phyloP scores from a whole-genome alignment of 371 early-diverging fungal species.

The Haplosporangium sp. region DNA sequence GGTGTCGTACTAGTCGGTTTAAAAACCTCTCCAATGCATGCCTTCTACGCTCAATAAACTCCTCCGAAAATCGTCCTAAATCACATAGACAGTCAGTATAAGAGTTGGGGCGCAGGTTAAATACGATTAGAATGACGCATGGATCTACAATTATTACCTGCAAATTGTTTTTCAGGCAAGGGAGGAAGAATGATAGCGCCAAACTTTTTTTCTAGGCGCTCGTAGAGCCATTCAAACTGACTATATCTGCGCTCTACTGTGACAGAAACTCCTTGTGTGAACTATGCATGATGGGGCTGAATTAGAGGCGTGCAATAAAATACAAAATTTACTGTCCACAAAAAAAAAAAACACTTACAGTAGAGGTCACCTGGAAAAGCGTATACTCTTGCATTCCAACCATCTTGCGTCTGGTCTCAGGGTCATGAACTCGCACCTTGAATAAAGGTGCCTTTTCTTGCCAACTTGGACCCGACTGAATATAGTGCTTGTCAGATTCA shows the following conservation, averaged over 20 bases:
- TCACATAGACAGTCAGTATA: not conserved
- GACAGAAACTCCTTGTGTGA: constrained; percentile 54
- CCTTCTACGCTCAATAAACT: constrained; percentile 59
- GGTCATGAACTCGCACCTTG: constrained; percentile 56
- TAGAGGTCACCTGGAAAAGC: constrained; percentile 58
- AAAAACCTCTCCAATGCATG: constrained; percentile 58
- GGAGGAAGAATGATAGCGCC: constrained; percentile 57
- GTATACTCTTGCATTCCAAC: constrained; percentile 60
- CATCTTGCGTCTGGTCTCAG: constrained; percentile 58
- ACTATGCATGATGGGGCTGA: constrained; percentile 25
- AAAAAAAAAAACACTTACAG: constrained; percentile 36
- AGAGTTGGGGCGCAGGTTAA: not conserved
- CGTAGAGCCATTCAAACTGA: constrained; percentile 61
- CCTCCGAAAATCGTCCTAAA: constrained; percentile 59
- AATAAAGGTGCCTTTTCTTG: constrained; percentile 58
- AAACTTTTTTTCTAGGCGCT: constrained; percentile 55
- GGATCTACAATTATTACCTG: constrained; percentile 28
- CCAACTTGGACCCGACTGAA: constrained; percentile 60
- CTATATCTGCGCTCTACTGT: constrained; percentile 61
- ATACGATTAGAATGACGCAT: not conserved
- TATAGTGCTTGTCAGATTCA: constrained; percentile 61
- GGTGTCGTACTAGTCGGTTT: constrained; percentile 59
- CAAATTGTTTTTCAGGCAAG: constrained; percentile 60
- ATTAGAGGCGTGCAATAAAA: not conserved
- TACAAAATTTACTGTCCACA: not conserved